phyloP scores from a whole-genome alignment of 352 stramenopile genomes.

The Pythium guiyangense region DNA sequence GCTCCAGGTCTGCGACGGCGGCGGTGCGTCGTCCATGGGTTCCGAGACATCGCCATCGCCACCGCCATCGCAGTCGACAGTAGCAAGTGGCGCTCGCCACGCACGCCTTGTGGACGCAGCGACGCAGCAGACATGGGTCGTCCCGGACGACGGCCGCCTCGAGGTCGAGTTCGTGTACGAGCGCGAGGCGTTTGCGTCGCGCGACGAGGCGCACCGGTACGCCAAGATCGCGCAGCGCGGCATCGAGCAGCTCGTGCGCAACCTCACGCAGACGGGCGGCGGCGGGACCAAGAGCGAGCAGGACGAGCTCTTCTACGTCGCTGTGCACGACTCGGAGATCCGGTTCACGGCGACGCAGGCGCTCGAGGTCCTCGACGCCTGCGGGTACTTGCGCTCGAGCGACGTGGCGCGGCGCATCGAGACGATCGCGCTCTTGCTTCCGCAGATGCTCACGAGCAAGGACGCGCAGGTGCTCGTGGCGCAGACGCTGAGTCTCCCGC shows the following conservation, averaged over 20 bases:
- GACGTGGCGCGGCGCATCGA: conserved; percentile 46
- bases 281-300: conserved; percentile 56
- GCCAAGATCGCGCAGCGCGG: conserved; percentile 62
- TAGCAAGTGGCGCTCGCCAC: neutral
- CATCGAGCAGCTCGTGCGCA: conserved; percentile 68
- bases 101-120: conserved; percentile 40
- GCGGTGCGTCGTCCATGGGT: too few relatives aligned
- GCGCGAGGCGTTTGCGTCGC: conserved; percentile 57
- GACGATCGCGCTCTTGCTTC: conserved; percentile 66
- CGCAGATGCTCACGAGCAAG: conserved; percentile 81
- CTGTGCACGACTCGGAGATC: conserved; percentile 74
- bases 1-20: conserved; percentile 22
- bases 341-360: conserved; percentile 76
- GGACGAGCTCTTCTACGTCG: conserved; percentile 74
- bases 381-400: conserved; percentile 49
- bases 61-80: too few relatives aligned
- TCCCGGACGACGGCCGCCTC: conserved; percentile 54
- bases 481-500: conserved; percentile 53
- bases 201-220: conserved; percentile 44
- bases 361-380: conserved; percentile 77
- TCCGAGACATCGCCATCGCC: neutral
- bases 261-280: conserved; percentile 45
- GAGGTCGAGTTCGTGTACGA: conserved; percentile 82
- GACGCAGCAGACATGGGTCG: conserved; percentile 58
- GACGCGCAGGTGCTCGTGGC: conserved; percentile 72